Evolutionary conservation across 2,329 filamentous ascomycete species (phyloP).

Genomic region (Chaetoscypha palmicola): DNA sequence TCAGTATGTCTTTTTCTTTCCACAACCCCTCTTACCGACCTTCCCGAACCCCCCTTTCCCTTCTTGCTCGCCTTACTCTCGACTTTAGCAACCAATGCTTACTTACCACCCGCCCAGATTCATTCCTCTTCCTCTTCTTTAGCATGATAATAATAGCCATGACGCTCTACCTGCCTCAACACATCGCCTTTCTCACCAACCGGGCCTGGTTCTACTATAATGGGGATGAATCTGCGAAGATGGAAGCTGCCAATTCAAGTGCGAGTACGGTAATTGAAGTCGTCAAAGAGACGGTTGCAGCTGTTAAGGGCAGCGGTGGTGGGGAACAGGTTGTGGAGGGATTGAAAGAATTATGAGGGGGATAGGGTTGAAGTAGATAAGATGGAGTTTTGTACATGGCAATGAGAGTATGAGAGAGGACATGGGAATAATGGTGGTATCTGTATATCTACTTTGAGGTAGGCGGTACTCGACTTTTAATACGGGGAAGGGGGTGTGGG

Average conservation of each 20-base stretch:
- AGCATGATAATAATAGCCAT: conserved; percentile 80
- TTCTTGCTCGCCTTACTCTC: too few species aligned
- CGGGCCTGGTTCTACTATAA: conserved; percentile 93
- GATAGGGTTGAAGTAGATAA: too few species aligned
- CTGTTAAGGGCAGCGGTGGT: conserved; percentile 8
- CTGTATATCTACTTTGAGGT: not conserved
- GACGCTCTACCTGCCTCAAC: conserved; percentile 88
- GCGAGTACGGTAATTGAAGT: conserved; percentile 17
- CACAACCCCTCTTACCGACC: not conserved
- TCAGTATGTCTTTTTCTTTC: conserved; percentile 58
- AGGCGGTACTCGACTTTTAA: not conserved
- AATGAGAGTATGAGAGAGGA: not conserved
- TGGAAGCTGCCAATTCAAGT: conserved; percentile 19
- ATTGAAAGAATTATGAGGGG: conserved; percentile 26
- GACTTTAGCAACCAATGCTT: not conserved
- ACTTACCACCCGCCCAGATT: conserved; percentile 51
- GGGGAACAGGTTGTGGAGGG: conserved; percentile 13
- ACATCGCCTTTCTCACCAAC: conserved; percentile 72
- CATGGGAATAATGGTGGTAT: not conserved
- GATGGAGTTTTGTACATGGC: not conserved
- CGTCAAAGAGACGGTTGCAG: conserved; percentile 24
- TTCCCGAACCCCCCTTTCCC: not conserved
- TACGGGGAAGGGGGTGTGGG: not conserved
- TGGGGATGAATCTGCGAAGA: conserved; percentile 53
- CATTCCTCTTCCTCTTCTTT: conserved; percentile 82